Conservation (phyloP, 129 eudicot genomes). For the Deinandra increscens region DNA sequence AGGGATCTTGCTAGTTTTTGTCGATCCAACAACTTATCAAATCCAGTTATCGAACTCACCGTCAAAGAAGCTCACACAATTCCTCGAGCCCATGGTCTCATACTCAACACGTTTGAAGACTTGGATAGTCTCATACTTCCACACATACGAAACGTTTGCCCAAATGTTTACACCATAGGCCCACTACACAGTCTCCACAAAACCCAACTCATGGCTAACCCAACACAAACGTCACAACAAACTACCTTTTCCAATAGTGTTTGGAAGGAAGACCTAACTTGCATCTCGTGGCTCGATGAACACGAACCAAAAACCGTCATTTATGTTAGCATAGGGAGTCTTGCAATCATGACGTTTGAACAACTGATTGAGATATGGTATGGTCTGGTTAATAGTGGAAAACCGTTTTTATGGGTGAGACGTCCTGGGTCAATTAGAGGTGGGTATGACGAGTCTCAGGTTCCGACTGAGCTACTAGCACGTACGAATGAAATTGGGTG, state of each 20-base stretch:
- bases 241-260: slow-evolving; percentile 31
- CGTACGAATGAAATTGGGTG: slow-evolving; percentile 48
- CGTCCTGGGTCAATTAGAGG: slow-evolving; percentile 40
- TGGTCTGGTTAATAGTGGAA: slow-evolving; percentile 46
- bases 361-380: slow-evolving; percentile 56
- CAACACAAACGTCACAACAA: neutral
- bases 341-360: slow-evolving; percentile 31
- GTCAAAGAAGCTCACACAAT: slow-evolving; percentile 25
- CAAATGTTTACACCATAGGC: slow-evolving; percentile 39
- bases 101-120: slow-evolving; percentile 41
- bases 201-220: slow-evolving; percentile 4
- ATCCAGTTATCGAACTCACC: slow-evolving; percentile 15
- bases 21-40: slow-evolving; percentile 16
- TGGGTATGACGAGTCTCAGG: slow-evolving; percentile 13
- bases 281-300: slow-evolving; percentile 45
- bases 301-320: slow-evolving; percentile 31
- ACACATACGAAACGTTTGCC: slow-evolving; percentile 30
- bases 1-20: slow-evolving; percentile 45
- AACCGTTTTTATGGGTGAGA: slow-evolving; percentile 48
- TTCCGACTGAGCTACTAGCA: slow-evolving; percentile 34
- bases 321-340: slow-evolving; percentile 40
- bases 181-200: slow-evolving; percentile 36
- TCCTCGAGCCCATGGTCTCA: slow-evolving; percentile 42
- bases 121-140: slow-evolving; percentile 28
- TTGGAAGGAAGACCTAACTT: slow-evolving; percentile 50